Evolutionary conservation across 805 yeast species (phyloP).

Genomic region (Saccharomycopsis synnaedendra): DNA sequence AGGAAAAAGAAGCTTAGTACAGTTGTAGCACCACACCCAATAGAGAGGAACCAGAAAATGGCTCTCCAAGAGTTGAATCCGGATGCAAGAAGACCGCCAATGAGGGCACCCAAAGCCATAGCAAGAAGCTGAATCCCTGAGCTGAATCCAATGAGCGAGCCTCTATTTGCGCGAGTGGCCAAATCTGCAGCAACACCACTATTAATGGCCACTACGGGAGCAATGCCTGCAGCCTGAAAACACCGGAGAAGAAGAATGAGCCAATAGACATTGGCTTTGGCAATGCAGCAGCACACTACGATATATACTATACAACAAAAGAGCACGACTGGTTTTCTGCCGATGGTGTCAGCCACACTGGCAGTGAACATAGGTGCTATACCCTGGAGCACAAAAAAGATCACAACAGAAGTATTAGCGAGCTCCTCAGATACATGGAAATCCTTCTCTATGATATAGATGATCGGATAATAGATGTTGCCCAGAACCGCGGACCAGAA

Average conservation of each 20-base stretch:
- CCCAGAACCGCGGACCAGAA: conserved; percentile 62
- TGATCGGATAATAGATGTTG: conserved; percentile 74
- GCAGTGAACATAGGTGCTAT: conserved; percentile 49
- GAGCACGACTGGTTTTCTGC: conserved; percentile 53
- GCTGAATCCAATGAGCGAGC: conserved; percentile 55
- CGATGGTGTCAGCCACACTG: conserved; percentile 35
- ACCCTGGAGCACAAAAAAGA: conserved; percentile 63
- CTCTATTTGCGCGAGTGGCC: conserved; percentile 54
- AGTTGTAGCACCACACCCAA: conserved; percentile 42
- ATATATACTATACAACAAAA: conserved; percentile 43
- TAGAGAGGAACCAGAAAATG: conserved; percentile 65
- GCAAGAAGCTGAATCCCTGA: conserved; percentile 60
- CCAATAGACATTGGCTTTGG: conserved; percentile 45
- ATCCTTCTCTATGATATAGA: conserved; percentile 41
- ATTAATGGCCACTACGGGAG: conserved; percentile 62
- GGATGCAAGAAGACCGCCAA: conserved; percentile 44
- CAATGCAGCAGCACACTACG: conserved; percentile 56
- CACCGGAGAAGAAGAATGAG: conserved; percentile 56
- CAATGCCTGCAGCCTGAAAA: conserved; percentile 67
- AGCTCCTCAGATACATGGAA: conserved; percentile 47
- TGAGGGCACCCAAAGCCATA: conserved; percentile 69
- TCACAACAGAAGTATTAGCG: conserved; percentile 67
- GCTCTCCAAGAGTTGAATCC: conserved; percentile 55
- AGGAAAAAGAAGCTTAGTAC: conserved; percentile 27
- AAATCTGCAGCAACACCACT: conserved; percentile 69